Conservation (phyloP, 228 moss, liverwort and hornwort genomes). For the Sphagnum magellanicum region DNA sequence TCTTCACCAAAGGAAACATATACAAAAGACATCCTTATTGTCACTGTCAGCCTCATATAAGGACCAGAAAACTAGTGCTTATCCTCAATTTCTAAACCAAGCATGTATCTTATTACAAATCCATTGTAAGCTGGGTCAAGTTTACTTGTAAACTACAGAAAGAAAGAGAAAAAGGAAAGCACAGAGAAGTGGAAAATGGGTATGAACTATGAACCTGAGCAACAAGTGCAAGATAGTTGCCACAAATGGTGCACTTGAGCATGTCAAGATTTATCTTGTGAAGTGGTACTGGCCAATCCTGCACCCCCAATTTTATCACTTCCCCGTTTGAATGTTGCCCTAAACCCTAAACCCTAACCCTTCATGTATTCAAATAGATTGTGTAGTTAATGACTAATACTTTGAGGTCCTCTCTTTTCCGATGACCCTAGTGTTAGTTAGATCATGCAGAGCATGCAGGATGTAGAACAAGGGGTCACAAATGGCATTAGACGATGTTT, state of each 20-base stretch:
- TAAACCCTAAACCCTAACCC: not conserved
- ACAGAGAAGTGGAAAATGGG: constrained; percentile 15
- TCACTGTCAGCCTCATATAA: too few species aligned
- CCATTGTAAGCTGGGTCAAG: too few species aligned
- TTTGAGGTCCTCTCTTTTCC: too few species aligned
- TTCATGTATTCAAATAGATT: too few species aligned
- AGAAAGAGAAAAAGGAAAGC: not conserved
- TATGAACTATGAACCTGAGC: constrained; percentile 68
- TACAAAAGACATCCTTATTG: too few species aligned
- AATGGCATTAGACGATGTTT: too few species aligned
- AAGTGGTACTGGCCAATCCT: constrained; percentile 82
- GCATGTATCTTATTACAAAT: not conserved
- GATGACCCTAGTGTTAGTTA: too few species aligned
- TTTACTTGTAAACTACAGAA: not conserved
- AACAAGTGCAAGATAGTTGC: constrained; percentile 69
- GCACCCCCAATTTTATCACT: constrained; percentile 9
- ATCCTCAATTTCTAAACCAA: too few species aligned
- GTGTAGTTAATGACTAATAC: too few species aligned
- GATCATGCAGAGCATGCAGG: too few species aligned
- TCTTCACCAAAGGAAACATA: not conserved
- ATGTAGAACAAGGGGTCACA: too few species aligned
- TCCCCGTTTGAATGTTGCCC: constrained; percentile 1
- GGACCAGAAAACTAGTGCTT: too few species aligned
- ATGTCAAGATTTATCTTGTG: constrained; percentile 45
- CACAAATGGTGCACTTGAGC: constrained; percentile 75